These are phyloP conservation scores for Chondrostereum purpureum DNA, from an alignment of 1,284 basidiomycete species.

Conservation along the genomic window DNA sequence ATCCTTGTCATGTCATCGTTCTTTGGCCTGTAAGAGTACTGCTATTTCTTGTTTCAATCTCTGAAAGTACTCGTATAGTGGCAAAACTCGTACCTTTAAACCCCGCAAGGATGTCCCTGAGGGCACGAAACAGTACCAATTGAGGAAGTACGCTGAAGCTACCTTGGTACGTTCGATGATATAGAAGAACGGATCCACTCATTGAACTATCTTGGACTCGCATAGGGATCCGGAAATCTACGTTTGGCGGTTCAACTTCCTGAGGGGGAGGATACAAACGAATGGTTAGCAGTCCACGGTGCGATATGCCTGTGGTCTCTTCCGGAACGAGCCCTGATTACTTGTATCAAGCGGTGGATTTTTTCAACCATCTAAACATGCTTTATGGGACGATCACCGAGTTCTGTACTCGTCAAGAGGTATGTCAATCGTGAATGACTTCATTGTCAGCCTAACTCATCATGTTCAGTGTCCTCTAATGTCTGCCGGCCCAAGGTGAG, in stretches of 20 bases:
- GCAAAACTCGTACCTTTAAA: constrained; percentile 94
- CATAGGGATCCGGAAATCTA: constrained; percentile 84
- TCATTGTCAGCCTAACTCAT: background rate
- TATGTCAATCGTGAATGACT: constrained; percentile 22
- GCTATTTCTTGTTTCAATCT: constrained; percentile 4
- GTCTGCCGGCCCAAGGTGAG: constrained; percentile 96
- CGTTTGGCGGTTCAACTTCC: constrained; percentile 85
- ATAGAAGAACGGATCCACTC: too few relatives aligned
- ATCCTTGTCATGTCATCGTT: constrained; percentile 73
- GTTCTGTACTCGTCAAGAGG: constrained; percentile 92
- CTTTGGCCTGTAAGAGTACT: constrained; percentile 67
- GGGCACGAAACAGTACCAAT: constrained; percentile 94
- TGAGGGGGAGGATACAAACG: constrained; percentile 91
- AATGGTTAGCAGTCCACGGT: constrained; percentile 98
- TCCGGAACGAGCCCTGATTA: background rate
- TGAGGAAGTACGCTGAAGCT: constrained; percentile 95
- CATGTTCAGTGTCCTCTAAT: constrained; percentile 84
- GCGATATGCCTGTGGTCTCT: constrained; percentile 22
- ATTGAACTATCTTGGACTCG: background rate
- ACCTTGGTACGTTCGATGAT: constrained; percentile 66
- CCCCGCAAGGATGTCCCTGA: constrained; percentile 92
- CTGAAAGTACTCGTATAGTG: constrained; percentile 34
- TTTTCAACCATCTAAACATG: constrained; percentile 97
- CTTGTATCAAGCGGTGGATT: constrained; percentile 75
- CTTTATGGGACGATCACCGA: constrained; percentile 94